Evolutionary conservation across 116 monocot species (phyloP).

Genomic region (Trichopus zeylanicus): DNA sequence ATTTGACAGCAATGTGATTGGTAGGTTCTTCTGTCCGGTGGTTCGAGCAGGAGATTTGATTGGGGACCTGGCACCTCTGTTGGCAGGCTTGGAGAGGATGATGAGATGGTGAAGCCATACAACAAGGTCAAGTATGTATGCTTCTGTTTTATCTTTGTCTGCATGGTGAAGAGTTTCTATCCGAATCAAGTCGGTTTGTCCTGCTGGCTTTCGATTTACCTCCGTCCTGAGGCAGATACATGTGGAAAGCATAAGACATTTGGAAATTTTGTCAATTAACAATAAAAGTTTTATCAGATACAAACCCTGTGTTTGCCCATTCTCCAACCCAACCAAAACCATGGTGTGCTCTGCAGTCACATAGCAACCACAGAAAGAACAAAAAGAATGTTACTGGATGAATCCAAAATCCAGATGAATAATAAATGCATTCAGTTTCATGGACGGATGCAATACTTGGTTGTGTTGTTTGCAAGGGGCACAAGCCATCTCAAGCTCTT

Average conservation of each 20-base stretch:
- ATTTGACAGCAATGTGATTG: slow-evolving; percentile 3
- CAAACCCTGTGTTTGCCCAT: slow-evolving; percentile 92
- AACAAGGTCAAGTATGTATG: slow-evolving; percentile 70
- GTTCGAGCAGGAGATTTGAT: slow-evolving; percentile 77
- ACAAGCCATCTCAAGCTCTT: slow-evolving; percentile 88
- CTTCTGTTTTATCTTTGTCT: slow-evolving; percentile 73
- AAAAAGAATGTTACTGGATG: neutral
- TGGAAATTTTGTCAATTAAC: neutral
- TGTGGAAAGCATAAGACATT: neutral
- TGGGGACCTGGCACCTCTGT: slow-evolving; percentile 61
- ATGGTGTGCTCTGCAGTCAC: slow-evolving; percentile 60
- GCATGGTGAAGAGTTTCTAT: slow-evolving; percentile 90
- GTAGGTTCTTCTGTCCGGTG: slow-evolving; percentile 24
- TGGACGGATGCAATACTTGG: slow-evolving; percentile 46
- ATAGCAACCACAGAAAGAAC: slow-evolving; percentile 6
- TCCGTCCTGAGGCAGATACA: slow-evolving; percentile 34
- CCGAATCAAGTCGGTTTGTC: slow-evolving; percentile 39
- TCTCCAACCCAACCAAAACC: slow-evolving; percentile 99
- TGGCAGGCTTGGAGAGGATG: slow-evolving; percentile 37
- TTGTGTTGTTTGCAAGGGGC: slow-evolving; percentile 87
- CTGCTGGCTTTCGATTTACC: slow-evolving; percentile 35
- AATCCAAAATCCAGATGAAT: neutral
- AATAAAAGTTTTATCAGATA: neutral
- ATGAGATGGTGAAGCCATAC: slow-evolving; percentile 92
- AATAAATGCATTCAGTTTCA: neutral